Conservation (phyloP, 2,329 filamentous ascomycete genomes). For the Calonectria honghensis region DNA sequence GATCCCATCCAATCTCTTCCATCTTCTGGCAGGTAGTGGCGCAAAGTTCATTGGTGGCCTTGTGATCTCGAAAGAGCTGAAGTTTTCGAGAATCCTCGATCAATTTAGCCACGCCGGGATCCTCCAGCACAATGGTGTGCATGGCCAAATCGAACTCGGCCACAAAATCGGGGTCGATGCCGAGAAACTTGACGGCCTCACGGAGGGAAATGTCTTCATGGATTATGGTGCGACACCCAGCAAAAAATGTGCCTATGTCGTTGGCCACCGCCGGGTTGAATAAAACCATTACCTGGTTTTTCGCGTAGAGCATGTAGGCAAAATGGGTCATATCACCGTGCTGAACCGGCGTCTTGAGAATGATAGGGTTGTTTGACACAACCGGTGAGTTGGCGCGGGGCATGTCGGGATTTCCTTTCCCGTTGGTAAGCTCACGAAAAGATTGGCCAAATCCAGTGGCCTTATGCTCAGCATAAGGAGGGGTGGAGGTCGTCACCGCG, state of each 20-base stretch:
- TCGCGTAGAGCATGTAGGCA: neutral
- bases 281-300: conserved; percentile 3
- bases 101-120: neutral
- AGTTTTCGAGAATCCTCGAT: neutral
- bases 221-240: neutral
- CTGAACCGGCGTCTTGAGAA: neutral
- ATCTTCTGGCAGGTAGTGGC: neutral
- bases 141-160: neutral
- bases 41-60: neutral
- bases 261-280: neutral
- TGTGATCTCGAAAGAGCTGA: neutral
- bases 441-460: neutral
- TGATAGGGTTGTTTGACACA: neutral
- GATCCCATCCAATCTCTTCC: neutral
- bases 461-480: neutral
- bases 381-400: neutral
- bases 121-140: neutral
- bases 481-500: neutral
- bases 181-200: neutral
- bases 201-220: neutral
- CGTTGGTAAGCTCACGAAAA: neutral
- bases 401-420: neutral
- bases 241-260: neutral
- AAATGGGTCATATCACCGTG: neutral
- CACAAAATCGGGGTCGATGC: neutral